Evolutionary conservation across 2,329 filamentous ascomycete species (phyloP).

Genomic region (Aspergillus piperis): DNA sequence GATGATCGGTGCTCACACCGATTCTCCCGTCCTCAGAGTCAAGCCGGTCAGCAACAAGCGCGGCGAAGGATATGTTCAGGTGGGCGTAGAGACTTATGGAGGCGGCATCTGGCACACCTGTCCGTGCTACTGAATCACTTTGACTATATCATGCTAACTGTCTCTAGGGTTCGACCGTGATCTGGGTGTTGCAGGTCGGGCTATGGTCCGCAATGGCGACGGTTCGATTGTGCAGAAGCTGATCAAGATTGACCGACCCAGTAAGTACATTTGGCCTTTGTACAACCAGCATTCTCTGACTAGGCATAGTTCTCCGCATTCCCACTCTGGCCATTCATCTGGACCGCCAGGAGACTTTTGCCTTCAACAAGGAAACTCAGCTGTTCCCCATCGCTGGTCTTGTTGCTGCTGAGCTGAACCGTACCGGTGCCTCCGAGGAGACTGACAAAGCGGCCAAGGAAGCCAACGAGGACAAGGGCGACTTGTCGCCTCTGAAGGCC

Average conservation of each 20-base stretch:
- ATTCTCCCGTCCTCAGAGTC: slow-evolving; percentile 86
- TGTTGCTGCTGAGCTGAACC: slow-evolving; percentile 83
- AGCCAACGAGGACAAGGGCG: slow-evolving; percentile 44
- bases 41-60: slow-evolving; percentile 93
- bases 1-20: slow-evolving; percentile 95
- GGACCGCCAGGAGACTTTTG: slow-evolving; percentile 79
- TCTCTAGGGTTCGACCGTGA: slow-evolving; percentile 83
- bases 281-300: slow-evolving; percentile 5
- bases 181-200: slow-evolving; percentile 83
- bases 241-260: slow-evolving; percentile 85
- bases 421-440: slow-evolving; percentile 55
- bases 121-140: slow-evolving; percentile 22
- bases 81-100: slow-evolving; percentile 95
- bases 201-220: slow-evolving; percentile 73
- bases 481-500: slow-evolving; percentile 73
- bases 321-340: slow-evolving; percentile 94
- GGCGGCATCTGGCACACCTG: slow-evolving; percentile 97
- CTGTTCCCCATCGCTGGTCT: slow-evolving; percentile 91
- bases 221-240: slow-evolving; percentile 79
- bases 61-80: slow-evolving; percentile 83
- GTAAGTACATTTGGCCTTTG: slow-evolving; percentile 32
- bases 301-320: slow-evolving; percentile 69
- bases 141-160: slow-evolving; percentile 15
- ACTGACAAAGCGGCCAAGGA: slow-evolving; percentile 24
- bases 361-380: slow-evolving; percentile 96